These are phyloP conservation scores for Sistotremastrum niveocremeum DNA, from an alignment of 768 basidiomycete genomes.

Conservation along the genomic window DNA sequence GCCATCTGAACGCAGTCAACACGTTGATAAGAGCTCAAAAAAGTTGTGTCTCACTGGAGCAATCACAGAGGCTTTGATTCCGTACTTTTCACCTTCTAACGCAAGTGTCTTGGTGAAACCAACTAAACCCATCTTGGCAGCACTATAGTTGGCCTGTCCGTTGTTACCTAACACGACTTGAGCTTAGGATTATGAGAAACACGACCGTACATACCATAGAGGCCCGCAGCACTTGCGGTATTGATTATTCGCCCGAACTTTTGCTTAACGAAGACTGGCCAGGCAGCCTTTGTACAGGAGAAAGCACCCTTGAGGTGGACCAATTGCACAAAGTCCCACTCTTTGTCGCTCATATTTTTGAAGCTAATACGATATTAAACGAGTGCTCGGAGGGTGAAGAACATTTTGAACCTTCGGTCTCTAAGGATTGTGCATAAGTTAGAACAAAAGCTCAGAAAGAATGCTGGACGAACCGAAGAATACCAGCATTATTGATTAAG, in stretches of 20 bases:
- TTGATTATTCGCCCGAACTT: slow-evolving; percentile 92
- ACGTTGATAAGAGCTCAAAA: background rate
- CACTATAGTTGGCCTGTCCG: slow-evolving; percentile 95
- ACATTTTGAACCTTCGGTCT: slow-evolving; percentile 4
- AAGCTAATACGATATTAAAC: slow-evolving; percentile 35
- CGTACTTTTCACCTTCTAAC: slow-evolving; percentile 83
- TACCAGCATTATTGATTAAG: slow-evolving; percentile 94
- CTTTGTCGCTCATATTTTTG: slow-evolving; percentile 94
- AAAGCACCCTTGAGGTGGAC: slow-evolving; percentile 94
- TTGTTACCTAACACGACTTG: slow-evolving; percentile 53
- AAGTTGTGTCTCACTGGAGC: slow-evolving; percentile 53
- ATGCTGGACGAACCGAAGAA: slow-evolving; percentile 43
- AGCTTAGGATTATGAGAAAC: background rate
- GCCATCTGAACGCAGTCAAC: slow-evolving; percentile 44
- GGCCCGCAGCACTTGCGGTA: slow-evolving; percentile 86
- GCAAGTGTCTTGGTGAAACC: slow-evolving; percentile 90
- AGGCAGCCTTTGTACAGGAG: slow-evolving; percentile 85
- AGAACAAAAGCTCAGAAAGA: background rate
- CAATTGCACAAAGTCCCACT: slow-evolving; percentile 78
- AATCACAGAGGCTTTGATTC: slow-evolving; percentile 75
- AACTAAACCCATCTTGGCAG: slow-evolving; percentile 94
- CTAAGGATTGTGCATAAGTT: slow-evolving; percentile 4
- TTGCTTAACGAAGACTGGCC: slow-evolving; percentile 91
- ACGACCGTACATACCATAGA: slow-evolving; percentile 51
- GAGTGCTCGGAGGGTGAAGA: background rate